phyloP scores from a whole-genome alignment of 2,329 filamentous ascomycete genomes.

The Neonectria punicea region DNA sequence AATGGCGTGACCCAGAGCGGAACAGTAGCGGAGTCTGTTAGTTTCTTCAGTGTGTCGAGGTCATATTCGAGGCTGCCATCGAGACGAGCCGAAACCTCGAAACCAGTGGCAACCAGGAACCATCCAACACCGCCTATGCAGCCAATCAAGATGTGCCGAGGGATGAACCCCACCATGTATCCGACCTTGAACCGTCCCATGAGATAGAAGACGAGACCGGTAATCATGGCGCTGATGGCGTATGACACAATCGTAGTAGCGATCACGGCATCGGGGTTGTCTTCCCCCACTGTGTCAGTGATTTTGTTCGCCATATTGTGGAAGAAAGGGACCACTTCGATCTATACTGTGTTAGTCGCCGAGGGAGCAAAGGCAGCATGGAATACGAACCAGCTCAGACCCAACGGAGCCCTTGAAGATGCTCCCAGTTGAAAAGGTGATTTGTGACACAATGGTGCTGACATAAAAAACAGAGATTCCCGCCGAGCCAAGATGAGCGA shows the following conservation, averaged over 20 bases:
- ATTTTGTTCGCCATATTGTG: constrained; percentile 98
- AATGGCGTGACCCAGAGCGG: constrained; percentile 87
- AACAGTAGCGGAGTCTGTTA: constrained; percentile 79
- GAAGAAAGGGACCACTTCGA: constrained; percentile 98
- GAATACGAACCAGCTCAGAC: constrained; percentile 80
- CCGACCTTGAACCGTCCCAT: constrained; percentile 90
- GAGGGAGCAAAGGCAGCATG: neutral
- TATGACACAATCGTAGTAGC: constrained; percentile 95
- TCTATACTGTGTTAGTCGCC: constrained; percentile 58
- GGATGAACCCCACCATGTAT: constrained; percentile 96
- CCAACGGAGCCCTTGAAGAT: constrained; percentile 92
- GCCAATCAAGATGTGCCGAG: constrained; percentile 93
- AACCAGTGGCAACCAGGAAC: constrained; percentile 90
- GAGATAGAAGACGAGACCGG: constrained; percentile 88
- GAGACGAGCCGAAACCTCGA: constrained; percentile 91
- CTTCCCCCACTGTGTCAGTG: constrained; percentile 78
- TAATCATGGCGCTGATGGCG: constrained; percentile 88
- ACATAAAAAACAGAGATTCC: constrained; percentile 99
- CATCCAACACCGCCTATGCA: constrained; percentile 98
- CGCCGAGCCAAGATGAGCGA: constrained; percentile 86
- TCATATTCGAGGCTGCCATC: constrained; percentile 88
- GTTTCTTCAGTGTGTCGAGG: constrained; percentile 76
- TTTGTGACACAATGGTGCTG: constrained; percentile 92
- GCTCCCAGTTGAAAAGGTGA: constrained; percentile 88
- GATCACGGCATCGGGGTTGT: constrained; percentile 85